These are phyloP conservation scores for Trichoderma gracile DNA, from an alignment of 2,329 filamentous ascomycete genomes.

Conservation along the genomic window DNA sequence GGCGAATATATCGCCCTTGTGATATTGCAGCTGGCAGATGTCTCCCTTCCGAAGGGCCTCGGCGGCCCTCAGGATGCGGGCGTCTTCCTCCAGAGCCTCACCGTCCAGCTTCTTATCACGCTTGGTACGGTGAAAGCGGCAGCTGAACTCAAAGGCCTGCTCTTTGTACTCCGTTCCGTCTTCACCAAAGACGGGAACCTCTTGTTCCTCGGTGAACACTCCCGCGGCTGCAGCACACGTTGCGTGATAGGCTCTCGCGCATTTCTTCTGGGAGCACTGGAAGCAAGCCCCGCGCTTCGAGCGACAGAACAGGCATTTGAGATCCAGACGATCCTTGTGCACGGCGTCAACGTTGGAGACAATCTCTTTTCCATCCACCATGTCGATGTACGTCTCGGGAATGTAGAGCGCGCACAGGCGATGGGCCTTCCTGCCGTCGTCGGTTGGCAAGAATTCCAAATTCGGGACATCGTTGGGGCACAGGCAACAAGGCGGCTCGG, in stretches of 20 bases:
- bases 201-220: constrained; percentile 84
- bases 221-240: constrained; percentile 92
- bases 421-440: constrained; percentile 85
- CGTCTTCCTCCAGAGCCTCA: constrained; percentile 68
- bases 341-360: constrained; percentile 80
- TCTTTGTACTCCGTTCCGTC: constrained; percentile 92
- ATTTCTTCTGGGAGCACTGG: constrained; percentile 94
- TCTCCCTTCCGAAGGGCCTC: constrained; percentile 69
- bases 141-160: constrained; percentile 88
- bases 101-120: constrained; percentile 74
- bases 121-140: constrained; percentile 89
- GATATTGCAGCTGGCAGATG: constrained; percentile 82
- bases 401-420: constrained; percentile 87
- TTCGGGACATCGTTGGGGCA: constrained; percentile 88
- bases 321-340: constrained; percentile 80
- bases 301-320: constrained; percentile 93
- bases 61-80: constrained; percentile 68
- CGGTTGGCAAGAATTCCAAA: constrained; percentile 80
- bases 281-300: constrained; percentile 95
- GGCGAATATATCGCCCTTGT: constrained; percentile 85
- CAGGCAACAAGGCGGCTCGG: constrained; percentile 80
- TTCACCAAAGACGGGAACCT: constrained; percentile 82
- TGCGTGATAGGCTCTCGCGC: constrained; percentile 87
- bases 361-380: constrained; percentile 67
- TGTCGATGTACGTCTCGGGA: constrained; percentile 85